These are phyloP conservation scores for Copromyces sp. DNA, from an alignment of 495 filamentous ascomycete genomes.

Conservation along the genomic window DNA sequence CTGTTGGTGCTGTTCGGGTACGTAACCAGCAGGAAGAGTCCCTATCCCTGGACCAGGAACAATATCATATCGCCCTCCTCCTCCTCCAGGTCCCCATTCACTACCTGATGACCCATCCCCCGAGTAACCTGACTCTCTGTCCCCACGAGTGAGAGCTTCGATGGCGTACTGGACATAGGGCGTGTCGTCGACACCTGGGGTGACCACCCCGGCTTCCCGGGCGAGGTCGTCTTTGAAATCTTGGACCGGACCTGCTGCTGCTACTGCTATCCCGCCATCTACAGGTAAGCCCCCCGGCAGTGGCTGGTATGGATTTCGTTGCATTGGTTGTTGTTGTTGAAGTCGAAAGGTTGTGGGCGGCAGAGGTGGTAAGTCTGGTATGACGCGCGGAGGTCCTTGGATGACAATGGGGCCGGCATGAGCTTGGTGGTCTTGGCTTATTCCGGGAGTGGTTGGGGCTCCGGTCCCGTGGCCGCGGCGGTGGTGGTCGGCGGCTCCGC, in stretches of 20 bases:
- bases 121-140: constrained; percentile 22
- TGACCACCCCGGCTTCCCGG: constrained; percentile 34
- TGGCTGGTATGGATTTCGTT: constrained; percentile 1
- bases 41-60: not conserved
- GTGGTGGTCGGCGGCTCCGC: not conserved
- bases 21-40: not conserved
- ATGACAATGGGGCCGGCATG: not conserved
- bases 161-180: constrained; percentile 40
- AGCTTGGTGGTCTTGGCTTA: not conserved
- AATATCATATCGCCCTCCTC: not conserved
- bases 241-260: constrained; percentile 21
- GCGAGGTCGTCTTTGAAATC: constrained; percentile 36
- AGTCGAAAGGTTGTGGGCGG: not conserved
- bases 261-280: constrained; percentile 17
- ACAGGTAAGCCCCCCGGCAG: constrained; percentile 5
- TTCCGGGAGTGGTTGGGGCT: not conserved
- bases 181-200: constrained; percentile 38
- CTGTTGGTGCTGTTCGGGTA: constrained; percentile 1
- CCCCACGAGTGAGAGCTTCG: constrained; percentile 30
- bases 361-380: not conserved
- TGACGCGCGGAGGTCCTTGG: not conserved
- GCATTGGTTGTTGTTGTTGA: not conserved
- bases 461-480: not conserved
- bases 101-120: constrained; percentile 19
- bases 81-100: constrained; percentile 5